These are phyloP conservation scores for Colletotrichum cereale DNA, from an alignment of 2,329 filamentous ascomycete species.

Conservation along the genomic window DNA sequence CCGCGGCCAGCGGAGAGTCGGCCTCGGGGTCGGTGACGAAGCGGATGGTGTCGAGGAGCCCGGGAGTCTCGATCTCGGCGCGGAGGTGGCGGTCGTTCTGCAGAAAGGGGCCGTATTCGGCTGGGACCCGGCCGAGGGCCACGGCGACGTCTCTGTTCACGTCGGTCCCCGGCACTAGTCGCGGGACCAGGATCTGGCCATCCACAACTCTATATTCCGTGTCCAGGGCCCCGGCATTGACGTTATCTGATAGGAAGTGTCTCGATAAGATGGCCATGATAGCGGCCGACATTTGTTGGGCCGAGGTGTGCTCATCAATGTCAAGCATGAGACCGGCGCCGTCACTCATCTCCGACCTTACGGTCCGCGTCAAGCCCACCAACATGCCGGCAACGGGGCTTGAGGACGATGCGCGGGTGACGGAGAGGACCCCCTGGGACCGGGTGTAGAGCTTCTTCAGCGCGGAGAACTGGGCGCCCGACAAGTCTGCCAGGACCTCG, in stretches of 20 bases:
- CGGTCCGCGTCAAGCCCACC: not conserved
- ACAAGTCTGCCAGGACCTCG: not conserved
- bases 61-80: slow-evolving; percentile 4
- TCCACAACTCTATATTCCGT: not conserved
- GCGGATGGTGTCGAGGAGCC: slow-evolving; percentile 1
- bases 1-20: not conserved
- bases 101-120: slow-evolving; percentile 17
- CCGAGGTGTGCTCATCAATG: not conserved
- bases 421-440: not conserved
- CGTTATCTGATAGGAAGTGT: not conserved
- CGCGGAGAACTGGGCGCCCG: not conserved
- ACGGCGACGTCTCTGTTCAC: slow-evolving; percentile 5
- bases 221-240: not conserved
- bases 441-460: not conserved
- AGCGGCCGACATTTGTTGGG: not conserved
- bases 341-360: slow-evolving; percentile 1
- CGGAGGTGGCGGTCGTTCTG: not conserved
- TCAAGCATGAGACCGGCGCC: not conserved
- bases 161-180: not conserved
- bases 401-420: slow-evolving; percentile 1
- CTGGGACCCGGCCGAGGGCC: not conserved
- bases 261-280: not conserved
- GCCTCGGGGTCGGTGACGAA: not conserved
- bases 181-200: not conserved
- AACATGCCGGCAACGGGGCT: not conserved